Evolutionary conservation across 805 yeast genomes (phyloP).

Genomic region (Candida easanensis): DNA sequence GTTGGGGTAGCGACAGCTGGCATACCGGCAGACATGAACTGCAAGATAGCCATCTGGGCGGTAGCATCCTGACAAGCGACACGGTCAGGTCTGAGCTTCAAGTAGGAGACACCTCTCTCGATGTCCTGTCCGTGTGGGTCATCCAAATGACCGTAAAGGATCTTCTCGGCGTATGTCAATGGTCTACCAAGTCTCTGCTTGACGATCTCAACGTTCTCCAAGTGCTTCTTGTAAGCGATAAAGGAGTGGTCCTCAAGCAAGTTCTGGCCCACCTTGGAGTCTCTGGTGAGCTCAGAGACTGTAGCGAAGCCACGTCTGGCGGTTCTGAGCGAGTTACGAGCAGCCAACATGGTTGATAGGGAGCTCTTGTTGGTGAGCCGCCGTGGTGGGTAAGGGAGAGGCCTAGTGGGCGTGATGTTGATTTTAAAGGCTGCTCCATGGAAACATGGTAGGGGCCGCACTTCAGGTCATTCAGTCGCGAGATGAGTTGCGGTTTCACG

Average conservation of each 20-base stretch:
- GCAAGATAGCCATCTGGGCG: conserved; percentile 98
- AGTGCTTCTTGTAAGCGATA: conserved; percentile 87
- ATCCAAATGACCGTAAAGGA: conserved; percentile 87
- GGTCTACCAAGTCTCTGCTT: conserved; percentile 81
- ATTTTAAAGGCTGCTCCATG: conserved; percentile 7
- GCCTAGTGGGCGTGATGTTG: conserved; percentile 6
- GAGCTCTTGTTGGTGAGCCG: background rate
- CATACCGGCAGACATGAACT: conserved; percentile 97
- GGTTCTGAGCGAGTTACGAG: conserved; percentile 18
- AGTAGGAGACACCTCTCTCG: conserved; percentile 54
- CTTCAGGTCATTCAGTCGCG: conserved; percentile 16
- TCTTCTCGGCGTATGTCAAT: conserved; percentile 90
- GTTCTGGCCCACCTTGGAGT: conserved; percentile 78
- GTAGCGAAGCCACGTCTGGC: conserved; percentile 40
- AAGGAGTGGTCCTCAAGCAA: conserved; percentile 78
- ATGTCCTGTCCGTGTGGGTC: conserved; percentile 79
- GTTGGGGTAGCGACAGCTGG: conserved; percentile 86
- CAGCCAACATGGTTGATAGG: conserved; percentile 18
- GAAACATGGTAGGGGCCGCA: conserved; percentile 11
- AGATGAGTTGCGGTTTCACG: conserved; percentile 14
- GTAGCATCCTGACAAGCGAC: conserved; percentile 99
- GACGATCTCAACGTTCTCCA: conserved; percentile 85
- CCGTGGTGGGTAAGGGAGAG: background rate
- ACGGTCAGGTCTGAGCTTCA: conserved; percentile 93
- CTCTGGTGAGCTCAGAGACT: conserved; percentile 44